A percentile compares a stretch with the other conserved stretches of the same genome.
Evolutionary conservation across 1,284 basidiomycete genomes (phyloP).

Genomic region (Tausonia pullulans): DNA sequence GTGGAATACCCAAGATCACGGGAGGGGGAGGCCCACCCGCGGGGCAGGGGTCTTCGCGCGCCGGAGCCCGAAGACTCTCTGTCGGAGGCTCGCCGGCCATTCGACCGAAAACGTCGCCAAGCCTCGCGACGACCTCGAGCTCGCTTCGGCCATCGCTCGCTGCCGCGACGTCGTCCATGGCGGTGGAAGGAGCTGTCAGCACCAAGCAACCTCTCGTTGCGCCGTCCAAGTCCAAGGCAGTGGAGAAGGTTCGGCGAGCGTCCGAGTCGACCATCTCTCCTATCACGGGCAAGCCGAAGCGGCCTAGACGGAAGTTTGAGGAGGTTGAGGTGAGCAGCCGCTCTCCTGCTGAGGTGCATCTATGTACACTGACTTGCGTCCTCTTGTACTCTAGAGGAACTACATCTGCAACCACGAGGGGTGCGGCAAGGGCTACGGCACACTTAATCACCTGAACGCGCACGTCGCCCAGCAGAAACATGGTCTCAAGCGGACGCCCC

Average conservation of each 20-base stretch:
- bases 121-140: too few species aligned
- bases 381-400: background rate
- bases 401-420: slow-evolving; percentile 2
- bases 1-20: too few species aligned
- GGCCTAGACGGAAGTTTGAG: slow-evolving; percentile 9
- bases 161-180: too few species aligned
- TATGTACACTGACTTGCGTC: too few species aligned
- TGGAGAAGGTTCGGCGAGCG: background rate
- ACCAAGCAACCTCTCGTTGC: background rate
- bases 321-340: slow-evolving; percentile 2
- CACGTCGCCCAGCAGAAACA: slow-evolving; percentile 9
- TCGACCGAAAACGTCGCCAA: too few species aligned
- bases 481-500: slow-evolving; percentile 7
- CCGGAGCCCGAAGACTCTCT: too few species aligned
- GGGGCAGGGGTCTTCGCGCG: too few species aligned
- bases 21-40: too few species aligned
- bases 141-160: too few species aligned
- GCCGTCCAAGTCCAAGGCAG: background rate
- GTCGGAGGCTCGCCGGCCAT: too few species aligned
- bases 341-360: too few species aligned
- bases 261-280: slow-evolving; percentile 4
- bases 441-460: slow-evolving; percentile 15
- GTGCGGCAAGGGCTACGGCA: slow-evolving; percentile 2
- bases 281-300: slow-evolving; percentile 9
- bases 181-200: background rate